Evolutionary conservation across 106 monocot species (phyloP).

Genomic region (Dendrobium huoshanense): DNA sequence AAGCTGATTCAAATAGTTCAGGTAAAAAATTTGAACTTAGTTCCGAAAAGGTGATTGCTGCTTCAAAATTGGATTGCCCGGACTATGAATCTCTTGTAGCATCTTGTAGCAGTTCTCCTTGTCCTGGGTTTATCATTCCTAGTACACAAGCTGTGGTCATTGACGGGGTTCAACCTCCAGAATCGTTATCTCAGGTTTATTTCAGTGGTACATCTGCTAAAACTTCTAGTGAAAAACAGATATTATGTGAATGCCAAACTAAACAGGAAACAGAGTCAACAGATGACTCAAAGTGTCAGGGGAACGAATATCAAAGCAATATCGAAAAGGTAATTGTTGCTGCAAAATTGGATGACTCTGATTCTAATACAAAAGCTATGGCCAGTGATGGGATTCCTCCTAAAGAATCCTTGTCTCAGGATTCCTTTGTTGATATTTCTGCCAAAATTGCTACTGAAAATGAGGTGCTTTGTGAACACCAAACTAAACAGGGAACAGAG

Average conservation of each 20-base stretch:
- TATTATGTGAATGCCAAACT: background rate
- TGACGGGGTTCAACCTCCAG: background rate
- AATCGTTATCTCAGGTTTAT: background rate
- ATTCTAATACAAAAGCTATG: background rate
- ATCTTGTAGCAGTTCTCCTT: conserved; percentile 2
- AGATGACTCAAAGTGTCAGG: background rate
- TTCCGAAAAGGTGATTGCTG: conserved; percentile 1
- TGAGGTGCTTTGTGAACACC: conserved; percentile 20
- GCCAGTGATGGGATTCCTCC: too few relatives aligned
- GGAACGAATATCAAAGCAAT: background rate
- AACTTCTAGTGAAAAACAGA: background rate
- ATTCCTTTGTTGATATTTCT: background rate
- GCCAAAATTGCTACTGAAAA: background rate
- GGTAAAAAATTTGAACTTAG: conserved; percentile 6
- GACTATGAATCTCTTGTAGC: conserved; percentile 6
- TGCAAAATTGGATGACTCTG: background rate
- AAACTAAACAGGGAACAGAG: conserved; percentile 28
- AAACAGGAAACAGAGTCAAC: background rate
- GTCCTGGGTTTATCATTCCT: background rate
- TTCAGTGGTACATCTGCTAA: background rate
- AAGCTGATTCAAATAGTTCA: conserved; percentile 10
- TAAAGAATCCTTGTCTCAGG: conserved; percentile 1
- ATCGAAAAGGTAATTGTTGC: background rate
- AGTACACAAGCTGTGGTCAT: background rate
- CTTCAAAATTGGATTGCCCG: conserved; percentile 14